Evolutionary conservation across 306 rosid genomes (phyloP), one percentile per base, ranked within the genome.

Genomic region (Sicyos edulis): DNA sequence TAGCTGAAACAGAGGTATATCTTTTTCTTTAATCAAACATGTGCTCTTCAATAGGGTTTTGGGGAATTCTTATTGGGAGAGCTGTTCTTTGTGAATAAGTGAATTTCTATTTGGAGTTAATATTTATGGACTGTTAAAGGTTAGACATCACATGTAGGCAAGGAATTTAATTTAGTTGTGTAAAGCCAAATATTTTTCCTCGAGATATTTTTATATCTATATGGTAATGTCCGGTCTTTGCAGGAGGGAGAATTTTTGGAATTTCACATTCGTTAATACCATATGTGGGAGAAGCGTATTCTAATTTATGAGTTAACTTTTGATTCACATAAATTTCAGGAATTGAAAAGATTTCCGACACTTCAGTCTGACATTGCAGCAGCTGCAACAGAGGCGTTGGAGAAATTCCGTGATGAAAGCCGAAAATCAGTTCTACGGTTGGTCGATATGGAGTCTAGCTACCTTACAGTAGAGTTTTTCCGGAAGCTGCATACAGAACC

Each of bases 391-490:
- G 99, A 93, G 52, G 83, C 99, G 6, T 69, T 93, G 82, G 99
- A 93, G 81, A 89, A 78, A 80, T 93, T 93, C 76, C 92, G 97
- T 26, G 99, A 93, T 0, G 97, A 91, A 80, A 83, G 99, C 86
- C 82, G 83, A 84, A 93, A 82, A 85, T 91, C 99, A 64, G 89
- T 89, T 80, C 6, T 65, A 64, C 91, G 99, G 75, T 82, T 93
- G 82, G 99, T 93, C 72, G 99, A 93, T 74, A 93, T 93, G 99
- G 99, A 93, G 80, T 87, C 99, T 71, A 86, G 91, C 87, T 93
- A 93, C 77, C 86, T 93, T 6, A 93, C 99, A 4, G 99, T 86
- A 19, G 99, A 91, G 11, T 93, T 93, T 82, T 93, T 93, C 78
- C 82, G 97, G 69, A 93, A 93, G 84, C 88, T 91, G 78, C 81